A percentile compares a stretch with the other conserved stretches of the same genome.
Evolutionary conservation across 176 grass and related monocot genomes (phyloP).

Genomic region (Eremochloa ophiuroides): DNA sequence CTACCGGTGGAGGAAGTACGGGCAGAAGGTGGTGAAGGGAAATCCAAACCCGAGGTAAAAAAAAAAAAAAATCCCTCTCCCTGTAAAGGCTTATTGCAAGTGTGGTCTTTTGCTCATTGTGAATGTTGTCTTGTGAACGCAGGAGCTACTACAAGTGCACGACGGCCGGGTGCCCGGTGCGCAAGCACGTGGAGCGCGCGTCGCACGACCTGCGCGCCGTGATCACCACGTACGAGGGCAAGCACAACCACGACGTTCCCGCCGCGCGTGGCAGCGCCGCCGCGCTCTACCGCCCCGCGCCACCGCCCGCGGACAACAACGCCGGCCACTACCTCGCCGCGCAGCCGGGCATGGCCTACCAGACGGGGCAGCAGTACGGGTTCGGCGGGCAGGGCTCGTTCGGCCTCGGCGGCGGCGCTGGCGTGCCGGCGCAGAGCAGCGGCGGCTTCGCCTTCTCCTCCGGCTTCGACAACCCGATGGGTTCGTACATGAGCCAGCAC

Average conservation of each 20-base stretch:
- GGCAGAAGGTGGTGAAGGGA: constrained; percentile 96
- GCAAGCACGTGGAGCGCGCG: constrained; percentile 98
- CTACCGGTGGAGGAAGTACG: constrained; percentile 95
- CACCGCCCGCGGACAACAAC: constrained; percentile 19
- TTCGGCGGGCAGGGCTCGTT: constrained; percentile 36
- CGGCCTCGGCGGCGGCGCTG: neutral
- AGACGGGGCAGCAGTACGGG: constrained; percentile 27
- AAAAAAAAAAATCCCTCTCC: neutral
- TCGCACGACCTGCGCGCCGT: constrained; percentile 81
- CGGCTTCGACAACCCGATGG: constrained; percentile 47
- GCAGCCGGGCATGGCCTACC: constrained; percentile 37
- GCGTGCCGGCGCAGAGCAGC: constrained; percentile 18
- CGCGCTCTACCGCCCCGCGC: constrained; percentile 49
- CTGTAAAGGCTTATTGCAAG: neutral
- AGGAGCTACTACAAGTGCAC: constrained; percentile 99
- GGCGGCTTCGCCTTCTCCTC: constrained; percentile 28
- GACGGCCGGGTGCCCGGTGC: constrained; percentile 65
- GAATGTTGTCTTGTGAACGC: neutral
- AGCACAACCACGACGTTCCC: constrained; percentile 96
- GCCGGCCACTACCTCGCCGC: constrained; percentile 2
- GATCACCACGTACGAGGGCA: constrained; percentile 97
- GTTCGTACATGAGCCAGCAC: constrained; percentile 60
- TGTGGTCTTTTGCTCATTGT: neutral
- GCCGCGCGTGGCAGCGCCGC: constrained; percentile 70
- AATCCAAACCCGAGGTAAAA: constrained; percentile 89